These are phyloP conservation scores for Soucietia sequanensis DNA, from an alignment of 805 yeast species.

Conservation along the genomic window DNA sequence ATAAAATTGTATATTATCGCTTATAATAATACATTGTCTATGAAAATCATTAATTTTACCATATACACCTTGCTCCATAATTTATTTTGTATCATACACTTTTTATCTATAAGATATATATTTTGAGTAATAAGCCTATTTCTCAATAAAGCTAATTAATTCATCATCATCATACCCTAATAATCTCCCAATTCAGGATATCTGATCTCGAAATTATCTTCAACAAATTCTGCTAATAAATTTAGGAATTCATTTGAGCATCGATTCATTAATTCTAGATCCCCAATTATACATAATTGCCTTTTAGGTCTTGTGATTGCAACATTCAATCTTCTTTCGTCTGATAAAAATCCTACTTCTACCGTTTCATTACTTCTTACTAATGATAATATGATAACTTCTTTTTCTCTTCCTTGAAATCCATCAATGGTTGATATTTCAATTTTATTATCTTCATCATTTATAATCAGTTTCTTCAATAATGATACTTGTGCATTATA, in stretches of 20 bases:
- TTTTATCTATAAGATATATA: too few species aligned
- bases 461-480: conserved; percentile 47
- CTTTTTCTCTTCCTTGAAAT: conserved; percentile 86
- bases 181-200: too few species aligned
- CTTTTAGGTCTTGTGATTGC: conserved; percentile 90
- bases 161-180: too few species aligned
- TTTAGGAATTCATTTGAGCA: conserved; percentile 49
- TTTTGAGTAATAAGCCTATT: too few species aligned
- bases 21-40: too few species aligned
- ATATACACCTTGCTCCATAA: too few species aligned
- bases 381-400: conserved; percentile 72
- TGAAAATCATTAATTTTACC: too few species aligned
- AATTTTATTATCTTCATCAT: conserved; percentile 27
- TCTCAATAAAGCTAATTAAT: too few species aligned
- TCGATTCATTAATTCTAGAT: conserved; percentile 62
- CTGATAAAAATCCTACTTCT: conserved; percentile 81
- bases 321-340: conserved; percentile 80
- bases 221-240: conserved; percentile 71
- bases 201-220: conserved; percentile 61
- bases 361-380: conserved; percentile 74
- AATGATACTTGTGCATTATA: conserved; percentile 81
- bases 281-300: conserved; percentile 84
- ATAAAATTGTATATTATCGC: too few species aligned
- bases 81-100: too few species aligned
- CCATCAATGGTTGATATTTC: conserved; percentile 94